Evolutionary conservation across 192 early-diverging fungal genomes (phyloP).

Genomic region (Podila minutissima): DNA sequence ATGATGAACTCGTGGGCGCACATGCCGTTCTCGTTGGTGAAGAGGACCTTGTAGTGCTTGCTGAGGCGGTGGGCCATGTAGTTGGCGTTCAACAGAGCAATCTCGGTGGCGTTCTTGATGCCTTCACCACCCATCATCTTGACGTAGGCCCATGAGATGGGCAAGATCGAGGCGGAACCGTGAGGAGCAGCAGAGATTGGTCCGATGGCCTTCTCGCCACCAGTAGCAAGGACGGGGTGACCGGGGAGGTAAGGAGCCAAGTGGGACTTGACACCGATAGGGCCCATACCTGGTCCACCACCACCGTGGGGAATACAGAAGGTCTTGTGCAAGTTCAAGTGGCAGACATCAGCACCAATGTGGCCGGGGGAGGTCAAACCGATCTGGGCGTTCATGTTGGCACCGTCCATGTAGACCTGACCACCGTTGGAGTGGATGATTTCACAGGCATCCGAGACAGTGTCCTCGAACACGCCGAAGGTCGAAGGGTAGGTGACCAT

Average conservation of each 20-base stretch:
- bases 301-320: conserved; percentile 99
- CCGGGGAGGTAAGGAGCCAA: conserved; percentile 92
- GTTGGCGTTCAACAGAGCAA: conserved; percentile 97
- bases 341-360: conserved; percentile 99
- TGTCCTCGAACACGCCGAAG: conserved; percentile 97
- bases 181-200: conserved; percentile 97
- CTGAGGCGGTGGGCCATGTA: conserved; percentile 95
- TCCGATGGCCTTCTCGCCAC: conserved; percentile 84
- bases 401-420: conserved; percentile 99
- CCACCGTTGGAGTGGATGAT: conserved; percentile 95
- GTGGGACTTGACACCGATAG: conserved; percentile 94
- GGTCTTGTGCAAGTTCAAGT: conserved; percentile 99
- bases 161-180: conserved; percentile 95
- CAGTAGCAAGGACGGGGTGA: conserved; percentile 82
- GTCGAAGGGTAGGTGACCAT: conserved; percentile 99
- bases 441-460: conserved; percentile 86
- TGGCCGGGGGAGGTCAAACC: conserved; percentile 87
- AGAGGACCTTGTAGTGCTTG: conserved; percentile 93
- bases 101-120: conserved; percentile 85
- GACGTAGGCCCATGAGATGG: conserved; percentile 99
- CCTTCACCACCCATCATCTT: conserved; percentile 98
- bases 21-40: conserved; percentile 91
- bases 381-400: conserved; percentile 91
- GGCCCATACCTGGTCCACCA: conserved; percentile 98
- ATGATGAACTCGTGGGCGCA: conserved; percentile 99